Percentiles rank a stretch among this genome's conserved stretches.
Conservation (phyloP, 2,329 filamentous ascomycete species). For the Alternaria sp. region DNA sequence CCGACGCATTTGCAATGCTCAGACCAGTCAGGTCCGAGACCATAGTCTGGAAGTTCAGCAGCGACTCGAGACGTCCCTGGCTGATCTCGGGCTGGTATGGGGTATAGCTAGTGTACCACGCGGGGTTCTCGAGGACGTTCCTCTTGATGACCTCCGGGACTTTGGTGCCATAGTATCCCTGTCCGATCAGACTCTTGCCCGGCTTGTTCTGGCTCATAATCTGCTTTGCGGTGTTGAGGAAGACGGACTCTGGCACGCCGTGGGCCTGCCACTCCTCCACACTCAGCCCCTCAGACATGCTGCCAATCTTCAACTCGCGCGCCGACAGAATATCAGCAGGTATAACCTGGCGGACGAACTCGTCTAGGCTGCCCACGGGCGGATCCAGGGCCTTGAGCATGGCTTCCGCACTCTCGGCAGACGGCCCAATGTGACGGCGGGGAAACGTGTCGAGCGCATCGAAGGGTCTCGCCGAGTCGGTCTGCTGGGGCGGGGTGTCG, state of each 20-base stretch:
- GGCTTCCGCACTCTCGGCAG: slow-evolving; percentile 68
- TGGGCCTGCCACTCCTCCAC: slow-evolving; percentile 48
- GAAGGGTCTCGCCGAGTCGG: slow-evolving; percentile 38
- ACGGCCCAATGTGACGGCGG: slow-evolving; percentile 85
- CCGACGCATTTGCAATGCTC: slow-evolving; percentile 86
- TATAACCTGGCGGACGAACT: slow-evolving; percentile 84
- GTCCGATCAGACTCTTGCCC: slow-evolving; percentile 76
- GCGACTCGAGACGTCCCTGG: slow-evolving; percentile 87
- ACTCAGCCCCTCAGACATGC: slow-evolving; percentile 38
- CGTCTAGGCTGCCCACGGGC: slow-evolving; percentile 74
- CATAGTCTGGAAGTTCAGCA: slow-evolving; percentile 95
- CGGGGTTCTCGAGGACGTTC: slow-evolving; percentile 90
- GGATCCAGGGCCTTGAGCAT: slow-evolving; percentile 85
- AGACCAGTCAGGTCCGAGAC: slow-evolving; percentile 86
- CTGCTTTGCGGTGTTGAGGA: slow-evolving; percentile 60
- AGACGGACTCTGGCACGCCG: slow-evolving; percentile 63
- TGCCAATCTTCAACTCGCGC: slow-evolving; percentile 63
- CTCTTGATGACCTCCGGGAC: slow-evolving; percentile 90
- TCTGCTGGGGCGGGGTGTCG: slow-evolving; percentile 31
- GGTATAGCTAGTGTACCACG: slow-evolving; percentile 98
- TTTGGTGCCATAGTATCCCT: slow-evolving; percentile 86
- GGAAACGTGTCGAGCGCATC: slow-evolving; percentile 70
- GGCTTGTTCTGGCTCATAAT: slow-evolving; percentile 68
- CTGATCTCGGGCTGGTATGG: slow-evolving; percentile 98
- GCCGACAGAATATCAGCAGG: slow-evolving; percentile 78